Evolutionary conservation across 1,284 basidiomycete genomes (phyloP).

Genomic region (Earliella scabrosa): DNA sequence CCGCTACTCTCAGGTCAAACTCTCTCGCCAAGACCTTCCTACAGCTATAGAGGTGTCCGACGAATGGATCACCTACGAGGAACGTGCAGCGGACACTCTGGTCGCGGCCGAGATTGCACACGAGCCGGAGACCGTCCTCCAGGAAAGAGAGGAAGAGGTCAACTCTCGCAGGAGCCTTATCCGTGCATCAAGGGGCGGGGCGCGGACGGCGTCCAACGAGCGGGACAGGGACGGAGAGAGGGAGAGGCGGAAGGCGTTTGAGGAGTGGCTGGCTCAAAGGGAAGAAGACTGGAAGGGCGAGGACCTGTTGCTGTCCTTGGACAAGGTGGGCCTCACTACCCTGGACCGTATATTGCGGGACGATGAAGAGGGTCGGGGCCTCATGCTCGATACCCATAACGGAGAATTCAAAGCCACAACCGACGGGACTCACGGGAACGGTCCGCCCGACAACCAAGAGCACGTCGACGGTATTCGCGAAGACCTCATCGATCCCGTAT

Average conservation of each 20-base stretch:
- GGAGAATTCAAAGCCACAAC: too few species aligned
- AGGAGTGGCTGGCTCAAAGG: slow-evolving; percentile 31
- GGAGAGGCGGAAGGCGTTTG: slow-evolving; percentile 26
- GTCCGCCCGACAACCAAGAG: too few species aligned
- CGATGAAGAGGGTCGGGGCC: slow-evolving; percentile 31
- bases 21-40: slow-evolving; percentile 26
- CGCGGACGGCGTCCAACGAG: slow-evolving; percentile 13
- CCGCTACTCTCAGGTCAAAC: neutral
- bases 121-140: slow-evolving; percentile 26
- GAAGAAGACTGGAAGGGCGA: slow-evolving; percentile 39
- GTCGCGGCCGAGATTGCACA: slow-evolving; percentile 38
- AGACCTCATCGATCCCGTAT: slow-evolving; percentile 33
- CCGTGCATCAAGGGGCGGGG: slow-evolving; percentile 26
- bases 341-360: slow-evolving; percentile 53
- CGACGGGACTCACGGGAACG: too few species aligned
- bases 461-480: slow-evolving; percentile 20
- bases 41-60: slow-evolving; percentile 63
- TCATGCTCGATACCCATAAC: neutral
- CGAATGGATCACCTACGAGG: slow-evolving; percentile 65
- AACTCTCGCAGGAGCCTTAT: slow-evolving; percentile 13
- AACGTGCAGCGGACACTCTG: slow-evolving; percentile 50
- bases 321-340: slow-evolving; percentile 41
- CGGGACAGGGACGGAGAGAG: slow-evolving; percentile 35
- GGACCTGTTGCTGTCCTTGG: slow-evolving; percentile 43
- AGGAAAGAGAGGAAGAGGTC: slow-evolving; percentile 27